Conservation (phyloP, 371 early-diverging fungal genomes). For the Mortierella sp. region DNA sequence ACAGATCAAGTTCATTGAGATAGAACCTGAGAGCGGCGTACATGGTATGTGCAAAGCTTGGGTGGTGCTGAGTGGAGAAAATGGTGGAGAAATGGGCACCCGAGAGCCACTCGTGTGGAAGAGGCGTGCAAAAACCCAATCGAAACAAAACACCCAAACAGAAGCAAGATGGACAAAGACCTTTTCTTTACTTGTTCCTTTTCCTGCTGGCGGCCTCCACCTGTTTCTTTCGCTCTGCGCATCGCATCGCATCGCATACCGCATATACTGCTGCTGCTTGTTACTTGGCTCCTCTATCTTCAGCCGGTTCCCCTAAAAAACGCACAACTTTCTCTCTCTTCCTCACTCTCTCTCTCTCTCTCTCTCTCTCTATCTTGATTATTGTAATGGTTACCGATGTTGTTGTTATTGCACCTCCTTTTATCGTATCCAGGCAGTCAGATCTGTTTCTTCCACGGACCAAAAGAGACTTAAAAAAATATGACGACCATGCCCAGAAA, state of each 20-base stretch:
- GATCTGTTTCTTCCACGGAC: conserved; percentile 7
- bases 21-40: neutral
- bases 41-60: neutral
- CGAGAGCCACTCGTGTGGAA: neutral
- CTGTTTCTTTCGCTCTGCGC: neutral
- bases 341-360: neutral
- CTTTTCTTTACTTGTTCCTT: conserved; percentile 1
- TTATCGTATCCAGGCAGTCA: neutral
- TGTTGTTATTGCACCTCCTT: too few species aligned
- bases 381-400: neutral
- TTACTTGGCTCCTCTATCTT: neutral
- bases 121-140: neutral
- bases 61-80: neutral
- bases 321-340: conserved; percentile 1
- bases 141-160: neutral
- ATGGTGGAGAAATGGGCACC: neutral
- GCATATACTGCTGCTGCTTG: neutral
- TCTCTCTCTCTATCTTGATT: neutral
- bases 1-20: neutral
- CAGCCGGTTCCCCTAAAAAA: neutral
- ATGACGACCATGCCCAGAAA: neutral
- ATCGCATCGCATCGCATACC: conserved; percentile 9
- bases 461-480: conserved; percentile 2
- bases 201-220: neutral
- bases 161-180: conserved; percentile 8